Evolutionary conservation across 1,284 basidiomycete species (phyloP).

Genomic region (Ceratobasidium sp.): DNA sequence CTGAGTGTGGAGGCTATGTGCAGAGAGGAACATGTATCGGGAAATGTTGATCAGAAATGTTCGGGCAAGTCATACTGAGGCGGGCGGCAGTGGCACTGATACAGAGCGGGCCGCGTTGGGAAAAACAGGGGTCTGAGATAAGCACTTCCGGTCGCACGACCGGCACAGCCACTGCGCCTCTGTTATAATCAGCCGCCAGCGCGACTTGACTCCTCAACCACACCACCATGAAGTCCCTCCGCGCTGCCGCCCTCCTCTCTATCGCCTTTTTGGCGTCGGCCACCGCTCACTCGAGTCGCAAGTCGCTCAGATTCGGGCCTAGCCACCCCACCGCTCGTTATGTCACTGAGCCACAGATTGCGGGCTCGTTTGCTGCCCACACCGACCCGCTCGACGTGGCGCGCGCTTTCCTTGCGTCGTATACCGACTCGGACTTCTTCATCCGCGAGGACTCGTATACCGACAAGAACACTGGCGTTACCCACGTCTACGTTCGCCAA

Average conservation of each 20-base stretch:
- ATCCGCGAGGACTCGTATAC: conserved; percentile 88
- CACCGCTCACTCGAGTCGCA: conserved; percentile 51
- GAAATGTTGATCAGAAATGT: not conserved
- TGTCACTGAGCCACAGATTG: conserved; percentile 48
- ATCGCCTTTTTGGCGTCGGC: conserved; percentile 45
- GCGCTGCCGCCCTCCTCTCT: conserved; percentile 38
- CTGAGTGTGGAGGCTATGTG: not conserved
- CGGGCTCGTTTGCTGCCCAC: conserved; percentile 45
- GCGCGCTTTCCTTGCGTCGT: conserved; percentile 62
- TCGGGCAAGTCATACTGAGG: conserved; percentile 10
- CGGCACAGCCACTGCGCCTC: conserved; percentile 35
- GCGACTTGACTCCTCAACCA: not conserved
- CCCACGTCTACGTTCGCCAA: conserved; percentile 87
- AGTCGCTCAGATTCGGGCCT: conserved; percentile 59
- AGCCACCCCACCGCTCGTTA: conserved; percentile 54
- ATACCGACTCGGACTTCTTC: conserved; percentile 63
- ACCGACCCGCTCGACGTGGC: conserved; percentile 69
- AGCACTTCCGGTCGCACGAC: conserved; percentile 25
- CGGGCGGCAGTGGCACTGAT: not conserved
- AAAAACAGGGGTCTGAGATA: not conserved
- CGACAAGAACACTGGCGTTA: conserved; percentile 83
- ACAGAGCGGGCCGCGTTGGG: conserved; percentile 6
- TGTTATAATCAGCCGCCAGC: not conserved
- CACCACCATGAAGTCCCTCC: conserved; percentile 39
- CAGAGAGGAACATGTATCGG: conserved; percentile 1